Base-by-base conservation (phyloP, 176 grass and related monocot species). In the Bromus sterilis region DNA sequence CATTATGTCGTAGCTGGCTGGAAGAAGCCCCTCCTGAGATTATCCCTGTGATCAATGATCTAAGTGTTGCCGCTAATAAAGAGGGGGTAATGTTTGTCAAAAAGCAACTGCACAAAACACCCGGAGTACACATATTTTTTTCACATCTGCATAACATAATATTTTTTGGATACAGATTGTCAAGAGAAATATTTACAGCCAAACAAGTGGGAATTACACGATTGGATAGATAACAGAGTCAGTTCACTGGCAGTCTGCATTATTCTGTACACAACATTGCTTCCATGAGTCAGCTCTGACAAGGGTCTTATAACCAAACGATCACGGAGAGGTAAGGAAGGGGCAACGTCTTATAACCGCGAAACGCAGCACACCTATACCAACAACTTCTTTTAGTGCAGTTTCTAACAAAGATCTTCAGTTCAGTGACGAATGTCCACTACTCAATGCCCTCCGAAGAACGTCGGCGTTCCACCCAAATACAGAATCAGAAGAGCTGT, bases 401-500 rank as follows among this genome's bases (percentile, higher is more conserved):
- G 35, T 40, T 41, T 68, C 66, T 26, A 44, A 29, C 35, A 30
- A 67, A 67, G 4, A 26, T 28, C 68, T 75, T 64, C 41, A 83
- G n/a, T 25, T 83, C 21, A 94, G 82, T 42, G 85, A 85, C 1
- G 88, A 86, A 66, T 91, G 91, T 16, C 82, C 88, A n/a, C 86
- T 89, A 29, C 89, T 89, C 56, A 94, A 73, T 48, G 89, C 86
- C 70, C 83, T 89, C 89, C 86, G 91, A 59, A 94, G 77, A 66
- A 86, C 83, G 71, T 91, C 89, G 20, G 77, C 51, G 30, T 89
- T 87, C 92, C 92, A 94, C 44, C 92, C 89, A 4, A 91, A 94
- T 20, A 87, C 81, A 16, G 92, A 94, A 80, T 91, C 92, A 16
- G 87, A 89, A 78, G 89, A 89, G 83, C 92, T 94, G 89, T 87